Percentiles rank a stretch among this genome's conserved stretches.
Evolutionary conservation across 345 rosid genomes (phyloP).

Genomic region (Ceriops zippeliana): DNA sequence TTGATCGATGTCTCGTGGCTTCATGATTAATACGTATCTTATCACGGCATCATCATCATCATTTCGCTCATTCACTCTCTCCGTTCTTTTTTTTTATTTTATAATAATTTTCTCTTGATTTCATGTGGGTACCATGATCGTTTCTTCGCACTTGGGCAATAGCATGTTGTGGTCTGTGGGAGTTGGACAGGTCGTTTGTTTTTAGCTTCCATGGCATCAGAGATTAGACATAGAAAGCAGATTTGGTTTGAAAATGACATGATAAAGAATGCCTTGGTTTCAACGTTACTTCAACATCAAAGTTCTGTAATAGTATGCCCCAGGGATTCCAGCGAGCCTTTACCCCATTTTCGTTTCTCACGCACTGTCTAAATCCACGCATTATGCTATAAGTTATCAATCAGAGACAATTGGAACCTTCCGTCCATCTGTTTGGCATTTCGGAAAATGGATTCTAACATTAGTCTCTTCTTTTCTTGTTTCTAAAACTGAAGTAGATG

Average conservation of each 20-base stretch:
- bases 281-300: slow-evolving; percentile 31
- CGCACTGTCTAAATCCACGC: slow-evolving; percentile 3
- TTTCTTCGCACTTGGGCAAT: not conserved
- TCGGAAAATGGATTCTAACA: not conserved
- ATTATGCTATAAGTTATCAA: slow-evolving; percentile 7
- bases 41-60: slow-evolving; percentile 1
- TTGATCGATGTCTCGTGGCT: not conserved
- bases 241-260: slow-evolving; percentile 5
- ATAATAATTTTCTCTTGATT: too few relatives aligned
- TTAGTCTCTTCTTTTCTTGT: not conserved
- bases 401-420: not conserved
- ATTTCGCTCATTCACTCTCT: too few relatives aligned
- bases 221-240: not conserved
- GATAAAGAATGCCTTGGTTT: slow-evolving; percentile 22
- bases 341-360: not conserved
- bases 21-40: not conserved
- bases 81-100: too few relatives aligned
- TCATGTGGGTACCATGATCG: not conserved
- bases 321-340: not conserved
- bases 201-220: not conserved
- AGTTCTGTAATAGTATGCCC: not conserved
- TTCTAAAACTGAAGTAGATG: not conserved
- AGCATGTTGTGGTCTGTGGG: not conserved
- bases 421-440: not conserved
- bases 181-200: not conserved